Evolutionary conservation across 371 early-diverging fungal species (phyloP), one percentile per base, ranked within the genome.

Genomic region (Thermomucor indicae-seudaticae): DNA sequence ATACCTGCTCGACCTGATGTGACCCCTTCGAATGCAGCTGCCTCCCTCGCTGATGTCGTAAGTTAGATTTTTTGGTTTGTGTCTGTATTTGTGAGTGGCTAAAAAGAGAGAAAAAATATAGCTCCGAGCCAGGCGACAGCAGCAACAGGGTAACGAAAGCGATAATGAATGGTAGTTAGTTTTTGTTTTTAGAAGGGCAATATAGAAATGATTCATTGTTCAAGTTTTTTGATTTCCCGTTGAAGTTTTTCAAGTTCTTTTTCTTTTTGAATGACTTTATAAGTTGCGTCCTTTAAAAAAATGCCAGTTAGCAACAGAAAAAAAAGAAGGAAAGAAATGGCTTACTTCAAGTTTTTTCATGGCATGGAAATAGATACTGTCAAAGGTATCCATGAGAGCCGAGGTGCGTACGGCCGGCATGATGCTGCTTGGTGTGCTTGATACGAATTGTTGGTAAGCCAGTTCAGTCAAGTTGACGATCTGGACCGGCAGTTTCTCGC

Each of bases 21-120:
- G 20, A 29, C 6, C 17, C 11, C 10, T 24, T 19, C 8, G 44
- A 24, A 7, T 29, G 28, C 29, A 24, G 28, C 25, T 24, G 28
- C 14, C 29, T 44, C n/a, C 29, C 44, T 74, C 42, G 75, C 75
- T 31, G 70, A 74, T 51, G 75, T 70, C 38, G 75, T 74, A 74
- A 67, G 70, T 57, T 6, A 19, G 52, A 40, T 29, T 44, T 39
- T 37, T 6, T n/a, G 24, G 49, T 23, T 38, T 50, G 22, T 29
- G 11, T n/a, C n/a, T n/a, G n/a, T n/a, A n/a, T n/a, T n/a, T n/a
- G n/a, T n/a, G n/a, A n/a, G n/a, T n/a, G n/a, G n/a, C 17, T 32
- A 6, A 34, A 6, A 16, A 17, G 4, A 3, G 10, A 3, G 19
- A 12, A 22, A 10, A n/a, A 17, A 35, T 27, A 32, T 57, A 57